These are phyloP conservation scores for Acidiella bohemica DNA, from an alignment of 495 filamentous ascomycete genomes.

Conservation along the genomic window DNA sequence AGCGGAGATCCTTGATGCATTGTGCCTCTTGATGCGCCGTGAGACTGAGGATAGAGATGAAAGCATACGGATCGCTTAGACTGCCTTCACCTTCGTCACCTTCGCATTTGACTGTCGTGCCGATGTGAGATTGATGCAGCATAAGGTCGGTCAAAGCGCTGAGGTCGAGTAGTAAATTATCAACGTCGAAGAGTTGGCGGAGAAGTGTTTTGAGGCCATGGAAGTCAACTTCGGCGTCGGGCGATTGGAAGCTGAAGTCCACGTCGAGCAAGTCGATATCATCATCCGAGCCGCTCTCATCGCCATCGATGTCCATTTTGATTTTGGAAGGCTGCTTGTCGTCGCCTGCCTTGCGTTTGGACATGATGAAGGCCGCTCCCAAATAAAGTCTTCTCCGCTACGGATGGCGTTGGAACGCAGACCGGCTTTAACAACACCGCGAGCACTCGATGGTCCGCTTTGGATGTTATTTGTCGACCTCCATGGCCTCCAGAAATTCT, in stretches of 20 bases:
- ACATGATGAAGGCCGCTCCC: constrained; percentile 13
- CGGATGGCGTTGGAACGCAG: no score
- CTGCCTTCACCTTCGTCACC: constrained; percentile 88
- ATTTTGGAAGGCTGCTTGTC: constrained; percentile 3
- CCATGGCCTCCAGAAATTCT: no score
- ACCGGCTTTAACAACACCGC: no score
- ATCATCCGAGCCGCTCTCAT: constrained; percentile 18
- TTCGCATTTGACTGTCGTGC: constrained; percentile 90
- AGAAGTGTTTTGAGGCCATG: constrained; percentile 85
- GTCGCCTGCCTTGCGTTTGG: constrained; percentile 14
- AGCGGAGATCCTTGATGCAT: constrained; percentile 56
- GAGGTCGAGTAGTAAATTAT: constrained; percentile 70
- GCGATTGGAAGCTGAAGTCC: constrained; percentile 98
- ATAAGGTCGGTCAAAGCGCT: constrained; percentile 78
- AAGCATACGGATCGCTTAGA: constrained; percentile 87
- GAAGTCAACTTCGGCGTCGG: constrained; percentile 78
- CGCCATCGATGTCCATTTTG: constrained; percentile 18
- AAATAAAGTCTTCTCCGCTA: no score
- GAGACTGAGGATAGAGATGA: constrained; percentile 79
- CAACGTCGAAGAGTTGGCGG: constrained; percentile 85
- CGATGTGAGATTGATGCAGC: constrained; percentile 73
- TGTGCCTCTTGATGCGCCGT: constrained; percentile 58
- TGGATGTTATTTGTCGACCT: no score
- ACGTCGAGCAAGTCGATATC: constrained; percentile 75
- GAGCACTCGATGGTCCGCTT: no score